Percentiles rank a stretch among this genome's conserved stretches.
These are phyloP conservation scores for Tetradesmus obliquus DNA, from an alignment of 139 green algal genomes.

Conservation along the genomic window DNA sequence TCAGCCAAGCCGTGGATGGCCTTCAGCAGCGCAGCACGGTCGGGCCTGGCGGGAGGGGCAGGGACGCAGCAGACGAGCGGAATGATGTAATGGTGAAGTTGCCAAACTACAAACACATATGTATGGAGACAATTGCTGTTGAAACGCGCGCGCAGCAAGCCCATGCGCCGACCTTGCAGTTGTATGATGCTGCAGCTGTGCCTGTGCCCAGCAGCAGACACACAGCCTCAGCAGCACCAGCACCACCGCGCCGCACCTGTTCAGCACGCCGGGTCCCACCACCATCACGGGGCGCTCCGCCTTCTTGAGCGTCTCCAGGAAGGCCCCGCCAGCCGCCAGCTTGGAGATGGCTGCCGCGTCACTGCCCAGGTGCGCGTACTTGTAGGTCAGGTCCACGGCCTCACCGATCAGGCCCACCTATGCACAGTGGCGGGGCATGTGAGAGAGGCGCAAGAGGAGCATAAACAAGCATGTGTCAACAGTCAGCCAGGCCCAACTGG, in stretches of 20 bases:
- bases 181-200: no score
- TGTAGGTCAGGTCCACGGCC: constrained; percentile 94
- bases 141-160: neutral
- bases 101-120: neutral
- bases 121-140: neutral
- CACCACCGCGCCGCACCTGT: constrained; percentile 17
- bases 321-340: constrained; percentile 60
- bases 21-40: constrained; percentile 85
- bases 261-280: constrained; percentile 90
- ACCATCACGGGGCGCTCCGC: constrained; percentile 88
- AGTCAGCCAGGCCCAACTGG: neutral
- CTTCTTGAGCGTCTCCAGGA: constrained; percentile 78
- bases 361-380: constrained; percentile 87
- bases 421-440: neutral
- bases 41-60: constrained; percentile 46
- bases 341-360: constrained; percentile 73
- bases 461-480: neutral
- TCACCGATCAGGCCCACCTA: constrained; percentile 85
- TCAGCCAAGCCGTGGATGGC: constrained; percentile 73
- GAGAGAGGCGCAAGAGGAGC: neutral
- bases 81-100: neutral
- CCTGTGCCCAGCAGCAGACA: no score
- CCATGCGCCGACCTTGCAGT: no score
- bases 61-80: constrained; percentile 45
- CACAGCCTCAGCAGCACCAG: neutral